These are phyloP conservation scores for Ulmus americana DNA, from an alignment of 331 rosid species.

Conservation along the genomic window DNA sequence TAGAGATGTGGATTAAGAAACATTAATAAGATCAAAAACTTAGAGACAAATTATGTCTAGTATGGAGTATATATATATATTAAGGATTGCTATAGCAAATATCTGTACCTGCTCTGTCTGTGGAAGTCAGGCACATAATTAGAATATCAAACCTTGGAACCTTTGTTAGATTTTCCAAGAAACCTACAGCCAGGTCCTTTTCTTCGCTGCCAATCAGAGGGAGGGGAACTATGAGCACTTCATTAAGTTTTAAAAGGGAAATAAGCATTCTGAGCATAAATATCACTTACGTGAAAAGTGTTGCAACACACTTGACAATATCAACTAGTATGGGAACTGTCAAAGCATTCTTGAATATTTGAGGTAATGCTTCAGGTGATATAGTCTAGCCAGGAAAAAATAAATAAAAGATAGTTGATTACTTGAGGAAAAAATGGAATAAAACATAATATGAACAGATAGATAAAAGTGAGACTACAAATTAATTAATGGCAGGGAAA, in stretches of 20 bases:
- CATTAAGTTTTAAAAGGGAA: background rate
- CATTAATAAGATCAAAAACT: background rate
- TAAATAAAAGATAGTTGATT: background rate
- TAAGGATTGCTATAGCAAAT: background rate
- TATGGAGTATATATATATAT: background rate
- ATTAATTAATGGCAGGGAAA: background rate
- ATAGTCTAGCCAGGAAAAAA: constrained; percentile 39
- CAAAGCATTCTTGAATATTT: constrained; percentile 77
- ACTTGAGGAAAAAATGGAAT: constrained; percentile 6
- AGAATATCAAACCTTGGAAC: constrained; percentile 69
- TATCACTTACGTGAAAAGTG: constrained; percentile 63
- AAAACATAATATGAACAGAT: background rate
- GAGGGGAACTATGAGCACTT: background rate
- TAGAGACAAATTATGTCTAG: background rate
- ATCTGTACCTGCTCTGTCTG: constrained; percentile 59
- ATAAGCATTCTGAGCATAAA: background rate
- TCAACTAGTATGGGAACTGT: constrained; percentile 60
- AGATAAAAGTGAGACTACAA: background rate
- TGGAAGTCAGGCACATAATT: constrained; percentile 60
- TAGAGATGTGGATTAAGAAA: too few species aligned
- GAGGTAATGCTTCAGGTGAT: constrained; percentile 56
- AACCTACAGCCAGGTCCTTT: constrained; percentile 51
- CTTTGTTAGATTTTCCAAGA: constrained; percentile 58
- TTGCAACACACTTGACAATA: constrained; percentile 67
- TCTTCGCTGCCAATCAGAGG: constrained; percentile 55